A percentile compares a stretch with the other conserved stretches of the same genome.
Evolutionary conservation across 2,329 filamentous ascomycete genomes (phyloP).

Genomic region (Scopulariopsis brevicaulis): DNA sequence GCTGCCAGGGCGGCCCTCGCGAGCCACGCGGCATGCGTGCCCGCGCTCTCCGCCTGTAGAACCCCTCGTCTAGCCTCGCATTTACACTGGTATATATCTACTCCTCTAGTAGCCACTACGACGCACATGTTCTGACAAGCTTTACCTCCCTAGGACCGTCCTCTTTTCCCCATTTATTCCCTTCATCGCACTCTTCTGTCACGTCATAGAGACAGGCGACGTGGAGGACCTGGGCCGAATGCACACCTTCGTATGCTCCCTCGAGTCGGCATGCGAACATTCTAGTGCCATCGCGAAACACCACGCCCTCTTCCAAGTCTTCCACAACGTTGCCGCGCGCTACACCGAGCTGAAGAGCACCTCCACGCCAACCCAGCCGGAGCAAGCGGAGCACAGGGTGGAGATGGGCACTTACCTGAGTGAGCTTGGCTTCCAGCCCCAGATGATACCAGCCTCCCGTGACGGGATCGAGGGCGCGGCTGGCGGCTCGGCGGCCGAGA

Average conservation of each 20-base stretch:
- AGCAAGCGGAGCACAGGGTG: too few species aligned
- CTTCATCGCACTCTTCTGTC: constrained; percentile 40
- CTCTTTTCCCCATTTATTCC: constrained; percentile 40
- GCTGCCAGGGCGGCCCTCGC: too few species aligned
- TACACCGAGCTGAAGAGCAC: constrained; percentile 37
- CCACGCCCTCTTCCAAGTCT: constrained; percentile 44
- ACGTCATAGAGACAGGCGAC: constrained; percentile 33
- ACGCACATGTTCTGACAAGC: neutral
- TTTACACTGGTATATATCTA: constrained; percentile 24
- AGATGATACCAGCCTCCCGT: too few species aligned
- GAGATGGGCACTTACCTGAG: too few species aligned
- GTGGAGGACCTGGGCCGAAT: constrained; percentile 32
- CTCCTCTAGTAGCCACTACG: neutral
- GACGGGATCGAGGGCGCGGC: too few species aligned
- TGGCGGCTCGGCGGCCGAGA: too few species aligned
- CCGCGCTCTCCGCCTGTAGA: too few species aligned
- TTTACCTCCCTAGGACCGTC: constrained; percentile 22
- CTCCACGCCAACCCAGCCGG: too few species aligned
- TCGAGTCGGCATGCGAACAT: constrained; percentile 32
- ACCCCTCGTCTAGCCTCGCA: constrained; percentile 20
- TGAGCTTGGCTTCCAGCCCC: too few species aligned
- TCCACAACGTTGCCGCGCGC: constrained; percentile 44
- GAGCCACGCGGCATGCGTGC: too few species aligned
- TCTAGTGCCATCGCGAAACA: constrained; percentile 39
- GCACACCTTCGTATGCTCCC: constrained; percentile 35